A percentile compares a stretch with the other conserved stretches of the same genome.
These are phyloP conservation scores for Trichophyton benhamiae DNA, from an alignment of 2,329 filamentous ascomycete genomes.

Conservation along the genomic window DNA sequence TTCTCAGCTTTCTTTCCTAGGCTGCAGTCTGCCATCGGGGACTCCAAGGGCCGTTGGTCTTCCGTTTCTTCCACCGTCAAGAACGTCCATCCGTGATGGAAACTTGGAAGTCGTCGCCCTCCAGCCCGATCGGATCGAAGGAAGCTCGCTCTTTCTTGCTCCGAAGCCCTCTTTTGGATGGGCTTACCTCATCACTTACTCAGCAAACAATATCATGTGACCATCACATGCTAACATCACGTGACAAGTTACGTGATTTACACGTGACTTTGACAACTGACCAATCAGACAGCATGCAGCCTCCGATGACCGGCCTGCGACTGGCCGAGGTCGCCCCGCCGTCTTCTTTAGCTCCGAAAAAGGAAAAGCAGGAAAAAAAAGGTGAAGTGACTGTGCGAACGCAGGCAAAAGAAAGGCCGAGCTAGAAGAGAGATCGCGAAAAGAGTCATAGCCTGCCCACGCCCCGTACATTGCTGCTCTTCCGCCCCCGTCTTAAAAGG, in stretches of 20 bases:
- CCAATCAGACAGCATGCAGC: neutral
- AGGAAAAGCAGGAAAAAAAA: neutral
- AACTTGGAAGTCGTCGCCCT: too few species aligned
- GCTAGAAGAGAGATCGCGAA: neutral
- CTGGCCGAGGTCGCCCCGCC: conserved; percentile 1
- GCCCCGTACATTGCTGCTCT: neutral
- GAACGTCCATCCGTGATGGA: too few species aligned
- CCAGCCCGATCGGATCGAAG: too few species aligned
- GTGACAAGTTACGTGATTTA: neutral
- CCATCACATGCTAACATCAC: neutral
- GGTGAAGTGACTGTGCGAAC: neutral
- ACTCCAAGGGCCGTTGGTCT: neutral
- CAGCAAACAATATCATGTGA: neutral
- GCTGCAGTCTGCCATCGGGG: neutral
- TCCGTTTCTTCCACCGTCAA: neutral
- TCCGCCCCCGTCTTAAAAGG: neutral
- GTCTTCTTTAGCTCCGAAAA: neutral
- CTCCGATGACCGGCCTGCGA: neutral
- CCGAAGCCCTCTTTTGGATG: neutral
- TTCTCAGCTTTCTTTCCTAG: too few species aligned
- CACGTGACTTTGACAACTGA: neutral
- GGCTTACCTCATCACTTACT: neutral
- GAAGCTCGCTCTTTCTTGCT: neutral
- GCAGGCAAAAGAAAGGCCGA: neutral
- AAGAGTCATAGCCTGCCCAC: neutral